These are phyloP conservation scores for Cryptococcus deneoformans DNA, from an alignment of 1,284 basidiomycete species.

Conservation along the genomic window DNA sequence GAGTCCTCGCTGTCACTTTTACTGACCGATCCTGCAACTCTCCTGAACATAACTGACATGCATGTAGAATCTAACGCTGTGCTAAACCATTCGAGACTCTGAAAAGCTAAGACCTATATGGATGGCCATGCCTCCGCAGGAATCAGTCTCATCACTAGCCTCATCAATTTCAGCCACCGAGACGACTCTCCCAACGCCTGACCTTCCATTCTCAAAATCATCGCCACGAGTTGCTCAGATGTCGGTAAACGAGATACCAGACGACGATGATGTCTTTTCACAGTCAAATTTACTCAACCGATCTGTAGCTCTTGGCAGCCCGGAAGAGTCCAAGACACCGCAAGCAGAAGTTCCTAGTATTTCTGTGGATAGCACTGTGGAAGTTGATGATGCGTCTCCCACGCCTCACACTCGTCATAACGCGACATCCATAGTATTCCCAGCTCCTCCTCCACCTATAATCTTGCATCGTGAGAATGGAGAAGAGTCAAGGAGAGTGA, in stretches of 20 bases:
- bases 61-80: too few species aligned
- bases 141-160: slow-evolving; percentile 2
- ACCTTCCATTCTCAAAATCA: slow-evolving; percentile 8
- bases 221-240: neutral
- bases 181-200: slow-evolving; percentile 16
- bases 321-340: neutral
- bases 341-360: neutral
- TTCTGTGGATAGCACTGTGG: neutral
- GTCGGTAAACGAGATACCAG: neutral
- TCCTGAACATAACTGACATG: too few species aligned
- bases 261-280: slow-evolving; percentile 12
- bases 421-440: slow-evolving; percentile 6
- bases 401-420: slow-evolving; percentile 8
- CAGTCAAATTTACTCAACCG: neutral
- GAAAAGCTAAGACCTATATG: neutral
- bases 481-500: slow-evolving; percentile 2
- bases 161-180: slow-evolving; percentile 10
- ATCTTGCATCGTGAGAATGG: slow-evolving; percentile 15
- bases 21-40: too few species aligned
- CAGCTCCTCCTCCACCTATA: slow-evolving; percentile 24
- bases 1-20: too few species aligned
- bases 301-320: neutral
- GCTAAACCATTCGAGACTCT: too few species aligned
- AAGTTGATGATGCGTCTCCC: slow-evolving; percentile 5
- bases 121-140: neutral